Evolutionary conservation across 2,329 filamentous ascomycete species (phyloP).

Genomic region (Pyrenochaeta sp.): DNA sequence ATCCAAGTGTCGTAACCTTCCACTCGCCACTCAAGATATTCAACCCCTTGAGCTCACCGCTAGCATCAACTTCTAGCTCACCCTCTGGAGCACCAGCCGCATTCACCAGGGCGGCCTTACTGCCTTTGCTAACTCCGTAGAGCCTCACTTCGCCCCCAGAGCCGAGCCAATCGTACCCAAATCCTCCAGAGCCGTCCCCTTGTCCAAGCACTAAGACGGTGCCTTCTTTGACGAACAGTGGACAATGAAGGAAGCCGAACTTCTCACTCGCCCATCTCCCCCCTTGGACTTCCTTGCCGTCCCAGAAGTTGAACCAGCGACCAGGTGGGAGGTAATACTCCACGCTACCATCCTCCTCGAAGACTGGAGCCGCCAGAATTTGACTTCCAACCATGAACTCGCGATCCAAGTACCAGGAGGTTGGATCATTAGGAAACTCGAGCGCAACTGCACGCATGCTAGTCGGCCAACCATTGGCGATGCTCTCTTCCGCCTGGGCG

Average conservation of each 20-base stretch:
- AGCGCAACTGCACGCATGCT: constrained; percentile 70
- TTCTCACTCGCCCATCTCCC: constrained; percentile 56
- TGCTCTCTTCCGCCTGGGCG: constrained; percentile 60
- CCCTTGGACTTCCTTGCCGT: constrained; percentile 51
- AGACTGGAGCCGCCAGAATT: constrained; percentile 71
- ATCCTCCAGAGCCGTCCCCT: constrained; percentile 48
- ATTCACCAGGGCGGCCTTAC: constrained; percentile 48
- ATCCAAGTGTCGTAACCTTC: constrained; percentile 41
- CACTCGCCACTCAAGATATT: constrained; percentile 46
- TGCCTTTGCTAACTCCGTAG: constrained; percentile 48
- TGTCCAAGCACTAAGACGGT: constrained; percentile 52
- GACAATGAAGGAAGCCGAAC: constrained; percentile 51
- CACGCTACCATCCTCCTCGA: constrained; percentile 68
- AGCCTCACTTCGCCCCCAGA: constrained; percentile 49
- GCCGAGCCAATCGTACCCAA: constrained; percentile 53
- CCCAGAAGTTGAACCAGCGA: constrained; percentile 61
- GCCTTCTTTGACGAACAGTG: constrained; percentile 53
- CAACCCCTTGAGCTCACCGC: constrained; percentile 40
- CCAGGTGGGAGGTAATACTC: constrained; percentile 71
- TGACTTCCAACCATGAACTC: constrained; percentile 77
- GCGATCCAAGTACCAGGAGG: constrained; percentile 71
- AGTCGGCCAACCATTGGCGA: constrained; percentile 65
- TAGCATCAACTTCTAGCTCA: constrained; percentile 36
- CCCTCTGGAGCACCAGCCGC: constrained; percentile 41
- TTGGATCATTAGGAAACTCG: constrained; percentile 76